Base-by-base conservation (phyloP, 768 basidiomycete genomes). In the Megacollybia marginata region DNA sequence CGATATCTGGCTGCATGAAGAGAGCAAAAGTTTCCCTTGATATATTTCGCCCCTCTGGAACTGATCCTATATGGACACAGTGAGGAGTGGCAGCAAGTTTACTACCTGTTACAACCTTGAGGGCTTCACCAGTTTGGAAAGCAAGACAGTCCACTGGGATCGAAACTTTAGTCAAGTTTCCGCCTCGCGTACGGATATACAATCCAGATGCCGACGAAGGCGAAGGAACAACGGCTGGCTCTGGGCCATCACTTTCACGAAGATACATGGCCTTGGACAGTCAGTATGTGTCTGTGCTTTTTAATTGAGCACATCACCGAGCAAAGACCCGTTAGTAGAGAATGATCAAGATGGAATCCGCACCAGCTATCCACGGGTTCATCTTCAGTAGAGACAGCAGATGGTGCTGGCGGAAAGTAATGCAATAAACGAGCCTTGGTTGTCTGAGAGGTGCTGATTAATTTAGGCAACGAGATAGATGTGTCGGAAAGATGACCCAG, bases 71-170 rank as follows among this genome's bases (percentile, higher is more conserved):
- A 52, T 84, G 80, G 40, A 98, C 95, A 55, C 90, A 96, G 57
- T 98, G 95, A 11, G 95, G 95, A 0, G 96, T 99, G 0, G 96
- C 96, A 40, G 84, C 79, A 13, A 99, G 73, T 49, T 74, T 79
- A 12, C 83, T 80, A 9, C 75, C 80, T 1, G 95, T 97, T 19
- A 94, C 85, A 19, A 97, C 72, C 63, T 96, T 85, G 18, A 99
- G 78, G 9, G 95, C 91, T 68, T 99, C 93, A 6, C 96, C 96
- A 0, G 93, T 98, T 65, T 99, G 96, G 66, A 99, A 97, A 3
- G 94, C 95, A 47, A 95, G 68, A 59, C 85, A 90, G 60, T 89
- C 80, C 15, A 69, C 59, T 4, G 96, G 95, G 54, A 99, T 96
- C 1, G 81, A 74, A 15, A 95, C 91, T 63, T 91, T 93, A 12